Evolutionary conservation across 2,329 filamentous ascomycete genomes (phyloP).

Genomic region (Ceratocystis lukuohia): DNA sequence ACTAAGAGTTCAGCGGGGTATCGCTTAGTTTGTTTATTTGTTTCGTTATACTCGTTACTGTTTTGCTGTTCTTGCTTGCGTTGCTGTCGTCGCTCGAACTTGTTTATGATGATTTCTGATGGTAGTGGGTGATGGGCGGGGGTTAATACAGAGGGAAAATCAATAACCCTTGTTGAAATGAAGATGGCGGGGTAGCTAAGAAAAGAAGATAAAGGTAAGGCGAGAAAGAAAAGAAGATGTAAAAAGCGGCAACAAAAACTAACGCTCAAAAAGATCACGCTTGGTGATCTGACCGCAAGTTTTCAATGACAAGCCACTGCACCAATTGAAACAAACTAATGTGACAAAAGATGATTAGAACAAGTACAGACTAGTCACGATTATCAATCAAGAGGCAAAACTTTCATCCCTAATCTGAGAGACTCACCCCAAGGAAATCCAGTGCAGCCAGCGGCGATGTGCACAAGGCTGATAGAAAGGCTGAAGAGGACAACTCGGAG

Average conservation of each 20-base stretch:
- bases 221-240: neutral
- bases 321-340: neutral
- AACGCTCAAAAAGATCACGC: neutral
- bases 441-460: too few species aligned
- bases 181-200: neutral
- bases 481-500: too few species aligned
- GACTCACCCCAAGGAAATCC: too few species aligned
- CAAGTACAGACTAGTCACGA: neutral
- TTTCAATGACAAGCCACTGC: neutral
- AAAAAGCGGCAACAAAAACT: neutral
- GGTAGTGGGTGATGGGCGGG: too few species aligned
- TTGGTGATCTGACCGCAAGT: slow-evolving; percentile 2
- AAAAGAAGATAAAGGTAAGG: neutral
- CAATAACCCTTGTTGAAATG: neutral
- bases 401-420: neutral
- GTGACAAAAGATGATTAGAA: neutral
- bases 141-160: neutral
- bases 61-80: neutral
- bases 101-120: neutral
- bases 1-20: too few species aligned
- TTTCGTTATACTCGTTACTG: too few species aligned
- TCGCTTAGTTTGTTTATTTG: too few species aligned
- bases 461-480: too few species aligned
- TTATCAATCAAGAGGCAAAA: slow-evolving; percentile 7
- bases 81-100: neutral